Evolutionary conservation across 1,284 basidiomycete species (phyloP).

Genomic region (Binderoboletus segoi): DNA sequence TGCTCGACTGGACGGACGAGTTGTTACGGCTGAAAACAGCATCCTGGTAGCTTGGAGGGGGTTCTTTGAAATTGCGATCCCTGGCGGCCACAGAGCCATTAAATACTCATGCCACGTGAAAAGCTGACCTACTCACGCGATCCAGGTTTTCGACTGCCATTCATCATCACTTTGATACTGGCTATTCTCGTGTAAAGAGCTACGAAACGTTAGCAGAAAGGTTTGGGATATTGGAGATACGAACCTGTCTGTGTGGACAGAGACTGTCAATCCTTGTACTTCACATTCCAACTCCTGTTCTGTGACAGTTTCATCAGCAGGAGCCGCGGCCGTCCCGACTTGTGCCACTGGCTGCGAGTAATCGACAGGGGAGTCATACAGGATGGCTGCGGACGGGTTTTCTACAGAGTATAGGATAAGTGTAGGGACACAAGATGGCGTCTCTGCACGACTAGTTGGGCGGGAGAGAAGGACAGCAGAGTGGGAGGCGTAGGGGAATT

Average conservation of each 20-base stretch:
- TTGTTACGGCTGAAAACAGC: background rate
- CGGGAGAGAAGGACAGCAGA: background rate
- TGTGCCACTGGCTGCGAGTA: background rate
- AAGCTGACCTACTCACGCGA: too few relatives aligned
- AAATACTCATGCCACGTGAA: too few relatives aligned
- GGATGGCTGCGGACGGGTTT: background rate
- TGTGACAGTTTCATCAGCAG: too few relatives aligned
- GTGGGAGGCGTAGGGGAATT: background rate
- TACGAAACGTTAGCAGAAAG: constrained; percentile 4
- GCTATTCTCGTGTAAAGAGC: background rate
- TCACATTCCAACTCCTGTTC: background rate
- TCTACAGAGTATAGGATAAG: background rate
- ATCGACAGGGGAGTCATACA: background rate
- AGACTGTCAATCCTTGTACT: background rate
- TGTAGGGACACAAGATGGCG: background rate
- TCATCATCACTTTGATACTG: too few relatives aligned
- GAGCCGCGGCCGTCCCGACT: too few relatives aligned
- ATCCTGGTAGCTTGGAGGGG: constrained; percentile 22
- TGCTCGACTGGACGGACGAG: background rate
- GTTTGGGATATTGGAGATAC: background rate
- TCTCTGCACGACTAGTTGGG: background rate
- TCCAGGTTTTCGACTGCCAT: too few relatives aligned
- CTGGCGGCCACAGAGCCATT: too few relatives aligned
- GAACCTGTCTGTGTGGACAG: constrained; percentile 5
- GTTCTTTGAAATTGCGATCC: constrained; percentile 1